Evolutionary conservation across 1,284 basidiomycete genomes (phyloP).

Genomic region (Bondarzewia mesenterica): DNA sequence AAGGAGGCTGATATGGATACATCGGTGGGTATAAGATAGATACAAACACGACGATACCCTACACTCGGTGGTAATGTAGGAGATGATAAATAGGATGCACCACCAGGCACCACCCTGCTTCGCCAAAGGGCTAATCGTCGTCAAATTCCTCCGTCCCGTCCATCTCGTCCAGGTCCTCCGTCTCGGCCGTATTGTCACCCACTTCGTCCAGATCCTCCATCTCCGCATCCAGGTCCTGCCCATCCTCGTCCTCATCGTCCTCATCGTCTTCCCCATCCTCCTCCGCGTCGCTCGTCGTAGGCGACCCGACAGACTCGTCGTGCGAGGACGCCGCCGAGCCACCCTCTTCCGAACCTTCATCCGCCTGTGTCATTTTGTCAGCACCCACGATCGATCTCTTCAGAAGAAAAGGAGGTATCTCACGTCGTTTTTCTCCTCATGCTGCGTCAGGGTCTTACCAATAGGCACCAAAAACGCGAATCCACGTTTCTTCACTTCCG

Average conservation of each 20-base stretch:
- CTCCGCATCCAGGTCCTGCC: conserved; percentile 56
- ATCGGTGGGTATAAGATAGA: too few relatives aligned
- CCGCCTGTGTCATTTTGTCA: conserved; percentile 26
- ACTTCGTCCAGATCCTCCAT: conserved; percentile 70
- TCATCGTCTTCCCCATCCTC: conserved; percentile 36
- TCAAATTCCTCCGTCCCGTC: conserved; percentile 24
- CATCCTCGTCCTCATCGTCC: conserved; percentile 22
- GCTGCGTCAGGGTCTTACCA: conserved; percentile 60
- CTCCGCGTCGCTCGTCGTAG: conserved; percentile 28
- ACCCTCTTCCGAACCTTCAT: conserved; percentile 42
- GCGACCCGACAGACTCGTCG: conserved; percentile 17
- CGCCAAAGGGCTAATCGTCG: conserved; percentile 3
- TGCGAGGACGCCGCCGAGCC: conserved; percentile 29
- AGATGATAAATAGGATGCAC: too few relatives aligned
- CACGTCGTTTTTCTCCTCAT: conserved; percentile 80
- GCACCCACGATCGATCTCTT: background rate
- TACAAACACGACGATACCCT: too few relatives aligned
- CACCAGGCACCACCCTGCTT: too few relatives aligned
- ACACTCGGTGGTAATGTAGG: too few relatives aligned
- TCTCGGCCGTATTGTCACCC: conserved; percentile 23
- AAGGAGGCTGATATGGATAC: too few relatives aligned
- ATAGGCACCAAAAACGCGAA: conserved; percentile 64
- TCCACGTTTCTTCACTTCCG: conserved; percentile 55
- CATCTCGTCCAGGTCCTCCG: conserved; percentile 33
- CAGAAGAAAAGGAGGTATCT: conserved; percentile 18